These are phyloP conservation scores for Carex scoparia DNA, from an alignment of 176 grass and related monocot genomes.

Conservation along the genomic window DNA sequence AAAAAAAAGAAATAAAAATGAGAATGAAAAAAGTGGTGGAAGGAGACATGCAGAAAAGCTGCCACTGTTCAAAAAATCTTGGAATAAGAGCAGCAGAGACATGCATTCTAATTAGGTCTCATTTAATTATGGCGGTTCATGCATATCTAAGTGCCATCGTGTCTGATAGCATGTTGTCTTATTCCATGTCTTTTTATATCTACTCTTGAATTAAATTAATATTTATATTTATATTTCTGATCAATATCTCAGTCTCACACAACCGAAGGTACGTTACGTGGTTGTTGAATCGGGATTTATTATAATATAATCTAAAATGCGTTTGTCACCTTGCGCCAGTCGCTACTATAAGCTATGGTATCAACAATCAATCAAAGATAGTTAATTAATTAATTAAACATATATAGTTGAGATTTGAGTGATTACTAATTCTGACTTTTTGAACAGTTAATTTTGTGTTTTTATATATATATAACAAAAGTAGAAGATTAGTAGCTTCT, in stretches of 20 bases:
- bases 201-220: background rate
- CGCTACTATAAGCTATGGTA: constrained; percentile 43
- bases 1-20: background rate
- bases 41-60: constrained; percentile 97
- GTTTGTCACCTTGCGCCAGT: constrained; percentile 62
- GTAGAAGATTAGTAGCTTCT: constrained; percentile 20
- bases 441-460: background rate
- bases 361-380: background rate
- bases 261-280: background rate
- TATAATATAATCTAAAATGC: constrained; percentile 24
- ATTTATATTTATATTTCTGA: background rate
- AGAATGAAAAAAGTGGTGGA: constrained; percentile 23
- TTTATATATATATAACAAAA: background rate
- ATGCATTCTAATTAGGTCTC: constrained; percentile 49
- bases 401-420: background rate
- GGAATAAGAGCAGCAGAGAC: constrained; percentile 54
- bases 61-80: constrained; percentile 67
- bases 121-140: constrained; percentile 69
- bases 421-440: constrained; percentile 12
- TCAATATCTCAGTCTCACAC: background rate
- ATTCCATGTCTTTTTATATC: constrained; percentile 50
- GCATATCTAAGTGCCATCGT: constrained; percentile 81
- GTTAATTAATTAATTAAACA: background rate
- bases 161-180: constrained; percentile 90
- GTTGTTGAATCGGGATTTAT: constrained; percentile 23